These are phyloP conservation scores for Cystobasidium tubakii DNA, from an alignment of 768 basidiomycete genomes.

Conservation along the genomic window DNA sequence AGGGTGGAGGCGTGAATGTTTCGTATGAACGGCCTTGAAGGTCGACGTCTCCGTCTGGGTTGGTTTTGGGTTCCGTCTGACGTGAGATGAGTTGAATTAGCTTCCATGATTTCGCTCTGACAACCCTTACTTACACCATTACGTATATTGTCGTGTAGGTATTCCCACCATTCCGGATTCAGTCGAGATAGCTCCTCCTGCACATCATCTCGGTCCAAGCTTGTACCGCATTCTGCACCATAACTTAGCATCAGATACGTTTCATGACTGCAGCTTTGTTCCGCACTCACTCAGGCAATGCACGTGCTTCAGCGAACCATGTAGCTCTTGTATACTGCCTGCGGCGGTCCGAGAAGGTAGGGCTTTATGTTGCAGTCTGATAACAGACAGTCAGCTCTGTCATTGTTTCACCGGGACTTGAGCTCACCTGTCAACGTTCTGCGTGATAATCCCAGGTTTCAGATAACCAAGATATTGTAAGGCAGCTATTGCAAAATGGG, in stretches of 20 bases:
- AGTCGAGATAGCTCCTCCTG: conserved; percentile 23
- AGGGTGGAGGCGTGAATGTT: conserved; percentile 33
- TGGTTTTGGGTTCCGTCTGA: conserved; percentile 23
- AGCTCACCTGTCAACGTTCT: conserved; percentile 37
- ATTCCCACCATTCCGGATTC: conserved; percentile 38
- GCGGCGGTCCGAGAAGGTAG: conserved; percentile 2
- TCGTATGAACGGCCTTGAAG: conserved; percentile 38
- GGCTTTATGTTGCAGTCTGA: conserved; percentile 38
- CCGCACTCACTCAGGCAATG: conserved; percentile 32
- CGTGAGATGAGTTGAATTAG: not conserved
- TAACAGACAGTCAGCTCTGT: not conserved
- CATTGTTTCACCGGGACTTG: not conserved
- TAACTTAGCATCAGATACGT: not conserved
- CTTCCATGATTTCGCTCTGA: too few species aligned
- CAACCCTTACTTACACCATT: conserved; percentile 9
- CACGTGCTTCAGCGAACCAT: conserved; percentile 39
- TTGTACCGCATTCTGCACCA: conserved; percentile 7
- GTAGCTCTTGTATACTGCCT: conserved; percentile 29
- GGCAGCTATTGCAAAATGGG: conserved; percentile 37
- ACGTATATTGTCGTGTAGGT: conserved; percentile 33
- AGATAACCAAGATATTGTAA: conserved; percentile 33
- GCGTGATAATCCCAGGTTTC: conserved; percentile 27
- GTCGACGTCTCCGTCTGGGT: conserved; percentile 37
- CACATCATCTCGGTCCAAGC: conserved; percentile 33
- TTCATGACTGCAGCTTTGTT: not conserved